These are phyloP conservation scores for Capsicum baccatum DNA, from an alignment of 257 asterid genomes.

Conservation along the genomic window DNA sequence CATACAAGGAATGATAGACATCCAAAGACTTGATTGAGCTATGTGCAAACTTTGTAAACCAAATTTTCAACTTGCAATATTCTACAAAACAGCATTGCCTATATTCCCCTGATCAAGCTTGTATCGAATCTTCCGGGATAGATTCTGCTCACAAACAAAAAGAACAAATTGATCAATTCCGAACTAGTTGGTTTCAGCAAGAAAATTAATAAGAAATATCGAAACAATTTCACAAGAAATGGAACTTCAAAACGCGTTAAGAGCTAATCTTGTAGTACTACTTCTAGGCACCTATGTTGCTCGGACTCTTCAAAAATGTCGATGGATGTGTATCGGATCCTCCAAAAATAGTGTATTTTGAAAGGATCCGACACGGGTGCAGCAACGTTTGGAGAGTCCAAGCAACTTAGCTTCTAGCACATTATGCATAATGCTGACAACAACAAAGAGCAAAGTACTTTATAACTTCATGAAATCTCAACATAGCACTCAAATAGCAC, in stretches of 20 bases:
- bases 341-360: no score
- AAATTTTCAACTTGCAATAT: constrained; percentile 28
- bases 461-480: neutral
- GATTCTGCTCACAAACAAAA: constrained; percentile 48
- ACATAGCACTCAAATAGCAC: constrained; percentile 15
- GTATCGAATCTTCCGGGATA: constrained; percentile 35
- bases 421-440: neutral
- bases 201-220: neutral
- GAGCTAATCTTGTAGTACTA: neutral
- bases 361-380: no score
- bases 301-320: no score
- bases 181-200: neutral
- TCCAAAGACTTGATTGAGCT: constrained; percentile 52
- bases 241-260: constrained; percentile 23
- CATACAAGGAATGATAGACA: constrained; percentile 45
- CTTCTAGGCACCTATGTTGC: no score
- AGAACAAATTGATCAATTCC: neutral
- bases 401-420: neutral
- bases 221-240: constrained; percentile 4
- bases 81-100: constrained; percentile 48
- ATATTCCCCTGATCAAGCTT: constrained; percentile 43
- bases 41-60: constrained; percentile 38
- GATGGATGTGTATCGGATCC: no score
- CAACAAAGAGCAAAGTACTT: neutral
- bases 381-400: no score